Base-by-base conservation (phyloP, 1,284 basidiomycete species). In the Peniophora sp. region DNA sequence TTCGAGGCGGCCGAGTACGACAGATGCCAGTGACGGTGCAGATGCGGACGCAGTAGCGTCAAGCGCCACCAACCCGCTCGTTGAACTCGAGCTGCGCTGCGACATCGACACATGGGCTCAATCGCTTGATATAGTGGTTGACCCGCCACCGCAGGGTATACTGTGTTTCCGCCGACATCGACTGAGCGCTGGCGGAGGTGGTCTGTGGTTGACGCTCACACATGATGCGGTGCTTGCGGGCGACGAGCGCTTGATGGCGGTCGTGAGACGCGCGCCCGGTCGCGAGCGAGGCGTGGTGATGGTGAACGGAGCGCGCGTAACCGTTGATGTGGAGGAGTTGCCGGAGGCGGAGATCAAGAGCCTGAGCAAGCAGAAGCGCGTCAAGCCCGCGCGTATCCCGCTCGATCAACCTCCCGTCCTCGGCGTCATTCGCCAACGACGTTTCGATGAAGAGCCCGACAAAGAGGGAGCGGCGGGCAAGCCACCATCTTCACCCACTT, bases 81-180 rank as follows among this genome's bases (percentile, higher is more conserved):
- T 97, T 53, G 96, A 99, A 63, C 95, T 93, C 64, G 94, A 98
- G 60, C 75, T 99, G 45, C 79, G 97, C 35, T 97, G 96, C 66
- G 96, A 99, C 63, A 71, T 92, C 49, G 92, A 97, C 61, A 86
- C 84, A 0, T 99, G 97, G 97, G 83, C 88, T 0, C 73, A 75
- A 2, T 90, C 85, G 10, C 70, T 99, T 51, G 91, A 97, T 58
- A 83, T 99, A 45, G 86, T 97, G 15, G 83, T 98, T 47, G 94
- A 98, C 65, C 97, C 97, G 0, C 94, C 96, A 2, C 96, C 95
- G 17, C 84, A 87, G 57, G 76, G 80, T 3, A 85, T 96, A 36
- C 83, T 86, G 1, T 93, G 89, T 53, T 75, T 99, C 17, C 81
- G 88, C 10, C 79, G 97, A 32, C 96, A 99, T 66, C 79, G 87